Conservation (phyloP, 2,329 filamentous ascomycete genomes). For the Neopestalotiopsis sp. region DNA sequence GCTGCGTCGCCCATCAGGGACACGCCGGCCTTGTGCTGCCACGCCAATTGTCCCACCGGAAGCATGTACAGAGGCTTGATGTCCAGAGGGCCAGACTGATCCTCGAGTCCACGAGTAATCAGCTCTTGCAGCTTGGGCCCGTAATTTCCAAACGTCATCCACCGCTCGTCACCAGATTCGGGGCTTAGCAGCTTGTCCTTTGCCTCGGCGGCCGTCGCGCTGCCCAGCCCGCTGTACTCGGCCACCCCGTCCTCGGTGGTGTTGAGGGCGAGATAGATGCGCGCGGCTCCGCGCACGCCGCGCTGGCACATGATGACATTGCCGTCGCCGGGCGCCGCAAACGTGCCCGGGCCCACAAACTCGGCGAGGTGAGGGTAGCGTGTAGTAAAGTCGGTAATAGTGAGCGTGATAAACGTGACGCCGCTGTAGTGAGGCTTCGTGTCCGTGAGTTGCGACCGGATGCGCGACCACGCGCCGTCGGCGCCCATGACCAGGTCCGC, state of each 20-base stretch:
- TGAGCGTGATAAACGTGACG: not conserved
- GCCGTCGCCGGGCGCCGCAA: slow-evolving; percentile 7
- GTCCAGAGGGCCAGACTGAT: slow-evolving; percentile 7
- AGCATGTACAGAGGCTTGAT: slow-evolving; percentile 28
- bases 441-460: slow-evolving; percentile 29
- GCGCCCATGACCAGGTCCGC: slow-evolving; percentile 42
- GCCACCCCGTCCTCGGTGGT: slow-evolving; percentile 30
- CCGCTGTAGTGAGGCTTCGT: slow-evolving; percentile 11
- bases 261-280: slow-evolving; percentile 35
- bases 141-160: slow-evolving; percentile 7
- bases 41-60: slow-evolving; percentile 26
- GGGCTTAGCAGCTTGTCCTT: slow-evolving; percentile 9
- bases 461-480: slow-evolving; percentile 42
- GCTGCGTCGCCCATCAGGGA: slow-evolving; percentile 58
- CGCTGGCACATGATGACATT: slow-evolving; percentile 10
- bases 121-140: slow-evolving; percentile 9
- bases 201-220: not conserved
- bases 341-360: slow-evolving; percentile 5
- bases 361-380: slow-evolving; percentile 11
- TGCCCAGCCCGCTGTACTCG: slow-evolving; percentile 18
- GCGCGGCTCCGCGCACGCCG: slow-evolving; percentile 23
- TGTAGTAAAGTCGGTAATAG: not conserved
- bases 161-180: not conserved
- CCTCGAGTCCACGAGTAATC: not conserved
- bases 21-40: slow-evolving; percentile 40